phyloP scores from a whole-genome alignment of 129 eudicot genomes.

The Centaurea solstitialis region DNA sequence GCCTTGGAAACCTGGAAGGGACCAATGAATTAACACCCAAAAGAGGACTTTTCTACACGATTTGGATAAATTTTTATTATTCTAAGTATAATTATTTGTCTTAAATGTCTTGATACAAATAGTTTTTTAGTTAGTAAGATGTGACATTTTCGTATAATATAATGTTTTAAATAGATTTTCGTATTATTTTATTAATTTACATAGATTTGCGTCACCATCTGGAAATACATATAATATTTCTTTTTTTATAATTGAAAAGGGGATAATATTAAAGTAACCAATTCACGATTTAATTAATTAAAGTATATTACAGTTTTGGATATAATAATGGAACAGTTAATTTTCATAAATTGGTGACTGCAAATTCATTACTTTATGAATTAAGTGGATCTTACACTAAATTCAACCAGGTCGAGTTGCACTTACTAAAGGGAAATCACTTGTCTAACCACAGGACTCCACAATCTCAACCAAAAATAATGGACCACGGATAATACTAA shows the following conservation, averaged over 20 bases:
- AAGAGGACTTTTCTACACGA: background rate
- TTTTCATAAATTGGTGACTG: background rate
- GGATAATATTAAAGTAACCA: background rate
- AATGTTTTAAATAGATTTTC: no score
- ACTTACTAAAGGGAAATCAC: background rate
- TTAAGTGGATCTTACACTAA: background rate
- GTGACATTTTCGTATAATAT: background rate
- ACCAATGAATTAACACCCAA: constrained; percentile 10
- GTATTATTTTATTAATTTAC: background rate
- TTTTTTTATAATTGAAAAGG: background rate
- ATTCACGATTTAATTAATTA: background rate
- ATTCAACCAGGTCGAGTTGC: constrained; percentile 3
- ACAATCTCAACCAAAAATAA: background rate
- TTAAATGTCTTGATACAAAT: background rate
- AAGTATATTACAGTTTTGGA: background rate
- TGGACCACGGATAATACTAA: background rate
- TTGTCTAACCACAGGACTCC: background rate
- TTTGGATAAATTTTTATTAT: background rate
- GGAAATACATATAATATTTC: no score
- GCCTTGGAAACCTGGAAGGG: constrained; percentile 15
- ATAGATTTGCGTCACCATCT: background rate
- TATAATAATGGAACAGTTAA: background rate
- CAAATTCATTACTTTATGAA: background rate
- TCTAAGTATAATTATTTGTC: background rate
- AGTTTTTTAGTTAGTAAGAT: background rate